Conservation (phyloP, 306 rosid species). For the Corylus americana region DNA sequence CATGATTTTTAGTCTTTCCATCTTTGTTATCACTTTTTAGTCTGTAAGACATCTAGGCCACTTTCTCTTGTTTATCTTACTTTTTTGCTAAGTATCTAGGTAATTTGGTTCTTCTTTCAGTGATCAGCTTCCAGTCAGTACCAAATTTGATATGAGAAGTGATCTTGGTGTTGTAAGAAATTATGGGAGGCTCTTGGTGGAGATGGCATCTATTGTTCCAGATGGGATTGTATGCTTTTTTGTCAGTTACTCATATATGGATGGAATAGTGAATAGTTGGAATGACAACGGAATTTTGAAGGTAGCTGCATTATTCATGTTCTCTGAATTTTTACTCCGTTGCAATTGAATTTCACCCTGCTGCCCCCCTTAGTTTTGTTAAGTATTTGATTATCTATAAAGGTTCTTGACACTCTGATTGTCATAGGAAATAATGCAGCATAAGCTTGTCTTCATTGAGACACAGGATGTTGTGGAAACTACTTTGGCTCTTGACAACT, state of each 20-base stretch:
- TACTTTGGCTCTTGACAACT: conserved; percentile 93
- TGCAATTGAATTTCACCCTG: background rate
- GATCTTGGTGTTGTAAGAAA: conserved; percentile 93
- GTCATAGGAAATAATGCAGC: conserved; percentile 92
- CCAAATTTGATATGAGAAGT: conserved; percentile 98
- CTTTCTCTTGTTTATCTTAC: background rate
- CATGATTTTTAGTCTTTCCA: conserved; percentile 12
- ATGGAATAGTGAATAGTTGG: conserved; percentile 91
- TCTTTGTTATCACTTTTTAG: conserved; percentile 13
- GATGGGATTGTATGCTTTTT: conserved; percentile 94
- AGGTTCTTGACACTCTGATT: conserved; percentile 30
- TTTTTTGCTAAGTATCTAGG: conserved; percentile 15
- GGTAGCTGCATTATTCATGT: conserved; percentile 43
- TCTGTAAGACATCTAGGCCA: background rate
- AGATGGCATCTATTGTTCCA: conserved; percentile 96
- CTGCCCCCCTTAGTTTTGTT: background rate
- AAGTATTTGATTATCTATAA: conserved; percentile 5
- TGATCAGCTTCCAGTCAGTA: conserved; percentile 95
- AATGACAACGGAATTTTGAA: conserved; percentile 87
- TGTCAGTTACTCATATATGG: conserved; percentile 96
- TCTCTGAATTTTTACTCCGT: conserved; percentile 15
- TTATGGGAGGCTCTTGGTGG: conserved; percentile 90
- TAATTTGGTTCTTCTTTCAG: conserved; percentile 50
- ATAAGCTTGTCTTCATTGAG: conserved; percentile 91
- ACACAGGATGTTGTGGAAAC: conserved; percentile 97